These are phyloP conservation scores for Pascua guehoae DNA, from an alignment of 1,284 basidiomycete species.

Conservation along the genomic window DNA sequence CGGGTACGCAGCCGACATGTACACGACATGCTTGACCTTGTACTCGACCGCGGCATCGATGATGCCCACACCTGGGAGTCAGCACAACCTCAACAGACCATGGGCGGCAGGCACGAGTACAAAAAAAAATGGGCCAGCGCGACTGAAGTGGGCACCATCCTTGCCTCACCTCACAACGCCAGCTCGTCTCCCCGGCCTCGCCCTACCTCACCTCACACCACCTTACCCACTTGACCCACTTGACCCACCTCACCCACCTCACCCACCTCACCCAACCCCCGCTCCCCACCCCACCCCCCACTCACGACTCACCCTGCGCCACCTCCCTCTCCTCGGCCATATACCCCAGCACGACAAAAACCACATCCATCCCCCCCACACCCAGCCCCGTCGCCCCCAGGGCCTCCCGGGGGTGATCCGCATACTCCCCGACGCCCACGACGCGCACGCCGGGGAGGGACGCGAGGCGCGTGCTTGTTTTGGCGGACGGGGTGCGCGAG, in stretches of 20 bases:
- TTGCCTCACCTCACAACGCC: too few species aligned
- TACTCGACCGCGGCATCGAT: too few species aligned
- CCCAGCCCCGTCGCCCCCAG: slow-evolving; percentile 15
- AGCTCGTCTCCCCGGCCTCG: too few species aligned
- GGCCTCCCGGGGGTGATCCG: slow-evolving; percentile 21
- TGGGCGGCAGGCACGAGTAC: too few species aligned
- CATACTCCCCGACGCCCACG: slow-evolving; percentile 19
- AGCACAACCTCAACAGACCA: not conserved
- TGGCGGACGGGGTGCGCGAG: slow-evolving; percentile 12
- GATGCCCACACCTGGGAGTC: not conserved
- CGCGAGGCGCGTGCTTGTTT: slow-evolving; percentile 7
- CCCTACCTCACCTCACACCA: too few species aligned
- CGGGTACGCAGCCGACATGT: slow-evolving; percentile 21
- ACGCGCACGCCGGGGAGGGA: slow-evolving; percentile 24
- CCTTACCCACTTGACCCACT: too few species aligned
- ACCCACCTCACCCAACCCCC: too few species aligned
- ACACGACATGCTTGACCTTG: slow-evolving; percentile 45
- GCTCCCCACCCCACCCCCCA: too few species aligned
- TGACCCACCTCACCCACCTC: not conserved
- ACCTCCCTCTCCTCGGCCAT: slow-evolving; percentile 17
- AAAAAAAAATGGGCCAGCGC: too few species aligned
- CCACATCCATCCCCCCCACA: slow-evolving; percentile 22
- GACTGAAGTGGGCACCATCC: too few species aligned
- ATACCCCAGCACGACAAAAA: slow-evolving; percentile 29
- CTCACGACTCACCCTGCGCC: slow-evolving; percentile 29